Percentiles rank a stretch among this genome's conserved stretches.
Evolutionary conservation across 257 asterid species (phyloP).

Genomic region (Petunia secreta): DNA sequence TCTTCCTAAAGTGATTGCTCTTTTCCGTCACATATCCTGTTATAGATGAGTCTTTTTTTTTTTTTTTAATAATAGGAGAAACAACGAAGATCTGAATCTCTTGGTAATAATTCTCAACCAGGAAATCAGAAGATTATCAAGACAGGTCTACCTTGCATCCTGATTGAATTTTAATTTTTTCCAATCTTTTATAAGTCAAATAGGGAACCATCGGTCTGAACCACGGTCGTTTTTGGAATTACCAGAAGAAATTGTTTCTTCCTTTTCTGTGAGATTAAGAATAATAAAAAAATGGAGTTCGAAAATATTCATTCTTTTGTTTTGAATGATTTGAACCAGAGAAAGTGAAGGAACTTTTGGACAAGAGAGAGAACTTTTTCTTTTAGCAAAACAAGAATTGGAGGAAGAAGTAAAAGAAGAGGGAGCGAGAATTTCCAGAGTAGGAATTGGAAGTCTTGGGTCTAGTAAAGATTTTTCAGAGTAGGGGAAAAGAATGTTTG

Average conservation of each 20-base stretch:
- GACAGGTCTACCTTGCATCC: conserved; percentile 59
- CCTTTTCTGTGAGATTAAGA: background rate
- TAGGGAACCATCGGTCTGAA: background rate
- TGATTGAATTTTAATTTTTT: conserved; percentile 2
- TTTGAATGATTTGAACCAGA: background rate
- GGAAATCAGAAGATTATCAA: conserved; percentile 85
- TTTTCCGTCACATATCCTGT: conserved; percentile 13
- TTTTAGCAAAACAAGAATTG: background rate
- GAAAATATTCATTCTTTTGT: background rate
- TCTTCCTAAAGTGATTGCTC: background rate
- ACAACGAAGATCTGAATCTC: conserved; percentile 75
- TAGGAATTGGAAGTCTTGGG: background rate
- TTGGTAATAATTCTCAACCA: conserved; percentile 81
- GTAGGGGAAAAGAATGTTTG: background rate
- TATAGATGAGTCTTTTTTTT: conserved; percentile 13
- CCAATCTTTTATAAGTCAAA: background rate
- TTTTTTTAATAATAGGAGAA: conserved; percentile 61
- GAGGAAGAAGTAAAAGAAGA: background rate
- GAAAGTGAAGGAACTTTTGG: background rate
- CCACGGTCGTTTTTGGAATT: too few species aligned
- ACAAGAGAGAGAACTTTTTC: background rate
- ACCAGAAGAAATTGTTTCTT: background rate
- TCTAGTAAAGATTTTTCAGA: background rate
- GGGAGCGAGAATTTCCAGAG: background rate
- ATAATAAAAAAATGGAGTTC: background rate